Conservation (phyloP, 106 monocot genomes). For the Acanthochlamys bracteata region DNA sequence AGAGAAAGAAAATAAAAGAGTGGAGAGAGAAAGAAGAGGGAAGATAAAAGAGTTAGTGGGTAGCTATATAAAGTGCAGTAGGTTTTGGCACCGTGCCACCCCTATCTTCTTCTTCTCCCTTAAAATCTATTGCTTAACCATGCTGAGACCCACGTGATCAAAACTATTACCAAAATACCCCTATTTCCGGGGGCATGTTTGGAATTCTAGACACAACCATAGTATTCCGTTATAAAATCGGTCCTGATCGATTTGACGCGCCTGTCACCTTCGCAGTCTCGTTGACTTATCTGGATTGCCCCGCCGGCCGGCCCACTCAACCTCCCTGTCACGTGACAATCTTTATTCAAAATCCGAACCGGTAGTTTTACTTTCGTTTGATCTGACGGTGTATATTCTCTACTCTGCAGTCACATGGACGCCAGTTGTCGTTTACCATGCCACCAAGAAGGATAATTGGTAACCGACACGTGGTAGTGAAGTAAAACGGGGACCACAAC, state of each 20-base stretch:
- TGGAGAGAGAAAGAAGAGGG: too few relatives aligned
- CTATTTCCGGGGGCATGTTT: too few relatives aligned
- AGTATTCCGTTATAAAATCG: background rate
- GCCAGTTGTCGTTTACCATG: too few relatives aligned
- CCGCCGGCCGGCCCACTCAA: background rate
- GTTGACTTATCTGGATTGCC: background rate
- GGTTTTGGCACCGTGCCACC: background rate
- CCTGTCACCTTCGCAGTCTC: background rate
- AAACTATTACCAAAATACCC: background rate
- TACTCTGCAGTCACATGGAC: too few relatives aligned
- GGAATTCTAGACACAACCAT: too few relatives aligned
- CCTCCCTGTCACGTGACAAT: background rate
- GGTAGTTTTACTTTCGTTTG: background rate
- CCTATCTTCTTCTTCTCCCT: background rate
- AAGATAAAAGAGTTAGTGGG: too few relatives aligned
- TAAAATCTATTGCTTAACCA: too few relatives aligned
- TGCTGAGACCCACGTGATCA: background rate
- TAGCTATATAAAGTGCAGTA: too few relatives aligned
- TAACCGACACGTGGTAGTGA: too few relatives aligned
- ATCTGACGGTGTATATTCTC: background rate
- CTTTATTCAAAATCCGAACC: background rate
- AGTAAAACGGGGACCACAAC: too few relatives aligned
- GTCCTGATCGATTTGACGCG: background rate
- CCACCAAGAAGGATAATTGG: too few relatives aligned
- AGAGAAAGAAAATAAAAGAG: too few relatives aligned